A percentile compares a stretch with the other conserved stretches of the same genome.
These are phyloP conservation scores for Chrysoporthe puriensis DNA, from an alignment of 2,329 filamentous ascomycete genomes.

Conservation along the genomic window DNA sequence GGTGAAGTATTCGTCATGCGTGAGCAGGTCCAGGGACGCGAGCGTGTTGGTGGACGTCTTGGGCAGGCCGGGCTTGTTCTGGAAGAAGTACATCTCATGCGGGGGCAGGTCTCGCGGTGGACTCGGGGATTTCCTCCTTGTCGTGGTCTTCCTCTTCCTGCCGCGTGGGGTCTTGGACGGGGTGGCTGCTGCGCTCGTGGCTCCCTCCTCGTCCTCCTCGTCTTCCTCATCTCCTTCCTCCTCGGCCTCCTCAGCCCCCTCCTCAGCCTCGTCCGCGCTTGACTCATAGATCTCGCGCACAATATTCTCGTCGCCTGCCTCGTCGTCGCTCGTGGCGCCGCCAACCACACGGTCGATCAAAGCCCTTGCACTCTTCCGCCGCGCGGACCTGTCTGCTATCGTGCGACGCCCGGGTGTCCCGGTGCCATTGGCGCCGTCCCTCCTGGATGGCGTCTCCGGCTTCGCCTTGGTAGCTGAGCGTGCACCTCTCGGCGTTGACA, in stretches of 20 bases:
- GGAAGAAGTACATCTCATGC: constrained; percentile 91
- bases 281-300: constrained; percentile 69
- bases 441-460: constrained; percentile 46
- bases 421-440: constrained; percentile 39
- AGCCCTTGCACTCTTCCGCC: constrained; percentile 79
- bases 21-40: constrained; percentile 73
- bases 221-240: constrained; percentile 30
- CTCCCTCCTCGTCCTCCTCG: constrained; percentile 29
- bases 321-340: constrained; percentile 69
- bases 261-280: constrained; percentile 44
- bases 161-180: constrained; percentile 54
- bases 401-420: constrained; percentile 66
- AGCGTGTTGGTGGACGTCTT: constrained; percentile 90
- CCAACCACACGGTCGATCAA: constrained; percentile 73
- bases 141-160: constrained; percentile 45
- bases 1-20: constrained; percentile 89
- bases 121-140: constrained; percentile 70
- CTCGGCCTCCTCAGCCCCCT: constrained; percentile 13
- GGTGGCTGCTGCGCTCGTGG: constrained; percentile 39
- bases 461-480: constrained; percentile 41
- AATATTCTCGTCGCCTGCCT: constrained; percentile 69
- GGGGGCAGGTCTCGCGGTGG: constrained; percentile 81
- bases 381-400: constrained; percentile 82
- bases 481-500: constrained; percentile 36
- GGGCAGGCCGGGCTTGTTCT: constrained; percentile 79